These are phyloP conservation scores for Ganoderma boninense DNA, from an alignment of 1,284 basidiomycete genomes.

Conservation along the genomic window DNA sequence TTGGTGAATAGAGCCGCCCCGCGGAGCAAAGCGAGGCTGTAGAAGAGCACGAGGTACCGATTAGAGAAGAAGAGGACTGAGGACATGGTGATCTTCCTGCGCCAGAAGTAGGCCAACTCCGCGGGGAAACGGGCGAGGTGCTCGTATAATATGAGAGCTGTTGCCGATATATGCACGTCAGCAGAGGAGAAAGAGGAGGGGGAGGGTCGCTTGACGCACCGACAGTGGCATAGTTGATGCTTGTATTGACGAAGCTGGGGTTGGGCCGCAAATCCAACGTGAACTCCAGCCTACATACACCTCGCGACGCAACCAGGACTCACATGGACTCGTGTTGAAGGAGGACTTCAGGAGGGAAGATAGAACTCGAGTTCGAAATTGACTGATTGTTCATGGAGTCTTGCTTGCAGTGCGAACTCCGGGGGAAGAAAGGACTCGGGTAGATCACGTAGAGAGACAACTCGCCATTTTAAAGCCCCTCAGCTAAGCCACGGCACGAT, in stretches of 20 bases:
- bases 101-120: slow-evolving; percentile 6
- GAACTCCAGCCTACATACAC: neutral
- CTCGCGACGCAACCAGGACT: neutral
- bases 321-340: neutral
- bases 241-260: neutral
- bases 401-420: neutral
- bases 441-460: neutral
- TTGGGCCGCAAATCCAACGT: neutral
- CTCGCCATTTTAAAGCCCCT: neutral
- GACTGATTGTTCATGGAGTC: neutral
- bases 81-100: neutral
- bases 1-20: neutral
- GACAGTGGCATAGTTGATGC: neutral
- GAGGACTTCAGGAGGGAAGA: neutral
- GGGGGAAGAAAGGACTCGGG: neutral
- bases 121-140: neutral
- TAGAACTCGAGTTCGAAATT: neutral
- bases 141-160: slow-evolving; percentile 8
- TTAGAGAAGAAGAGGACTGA: slow-evolving; percentile 2
- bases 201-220: neutral
- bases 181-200: neutral
- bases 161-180: neutral
- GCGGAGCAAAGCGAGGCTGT: neutral
- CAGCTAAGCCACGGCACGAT: neutral
- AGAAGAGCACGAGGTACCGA: slow-evolving; percentile 1